Evolutionary conservation across 495 filamentous ascomycete species (phyloP), one percentile per base, ranked within the genome.

Genomic region (Pseudotulostoma volvatum): DNA sequence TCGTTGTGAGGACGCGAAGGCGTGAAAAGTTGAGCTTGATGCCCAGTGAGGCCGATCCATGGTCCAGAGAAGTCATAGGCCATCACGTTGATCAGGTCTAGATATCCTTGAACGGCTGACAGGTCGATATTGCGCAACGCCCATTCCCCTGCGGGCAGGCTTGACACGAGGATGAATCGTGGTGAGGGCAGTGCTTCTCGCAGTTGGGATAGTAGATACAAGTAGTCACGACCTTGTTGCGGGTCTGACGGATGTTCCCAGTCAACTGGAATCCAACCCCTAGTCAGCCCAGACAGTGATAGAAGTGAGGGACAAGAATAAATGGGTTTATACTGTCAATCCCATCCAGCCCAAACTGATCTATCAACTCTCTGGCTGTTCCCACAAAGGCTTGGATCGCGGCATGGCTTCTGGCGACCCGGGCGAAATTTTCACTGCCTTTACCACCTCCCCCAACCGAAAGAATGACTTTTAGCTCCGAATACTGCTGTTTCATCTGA

Each of bases 51-150:
- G 31, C 64, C 52, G 2, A 71, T 67, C 85, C 84, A 90, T 1
- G 79, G 69, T 1, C 84, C 84, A n/a, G 70, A 71, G 55, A 92
- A 93, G 54, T 93, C 85, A 51, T 92, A 93, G 4, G 81, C 70
- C 71, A 80, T 87, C 16, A 93, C 56, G 49, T 92, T 92, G 50
- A 93, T 62, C 39, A 77, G 69, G 56, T 93, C 83, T 31, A 93
- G 65, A 37, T 81, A 75, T 32, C 69, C 54, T 15, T 75, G 64
- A 1, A 78, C 74, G 20, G 66, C 60, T 31, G 59, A 57, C 11
- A 93, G 66, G 50, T 87, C 73, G 48, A 94, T 90, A 50, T 87
- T 68, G 41, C 74, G 70, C 23, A 94, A 57, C 1, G 77, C 71
- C 70, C 76, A 76, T 55, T 76, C 71, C 4, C 76, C 73, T 9